Evolutionary conservation across 495 filamentous ascomycete species (phyloP), one percentile per base, ranked within the genome.

Genomic region (Talaromyces stipitatus): DNA sequence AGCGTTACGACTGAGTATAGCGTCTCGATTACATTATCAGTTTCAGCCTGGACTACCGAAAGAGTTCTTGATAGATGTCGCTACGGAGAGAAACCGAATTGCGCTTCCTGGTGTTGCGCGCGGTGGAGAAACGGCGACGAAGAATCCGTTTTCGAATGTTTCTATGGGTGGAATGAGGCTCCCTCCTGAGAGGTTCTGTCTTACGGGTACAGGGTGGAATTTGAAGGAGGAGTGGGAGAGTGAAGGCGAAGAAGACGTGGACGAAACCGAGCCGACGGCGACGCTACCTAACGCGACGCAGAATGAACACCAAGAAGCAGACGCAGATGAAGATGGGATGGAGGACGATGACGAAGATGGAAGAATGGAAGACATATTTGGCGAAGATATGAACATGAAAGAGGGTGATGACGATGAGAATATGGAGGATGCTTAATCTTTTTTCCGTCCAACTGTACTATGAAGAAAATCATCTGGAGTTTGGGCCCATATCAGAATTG

Each of bases 171-270:
- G 94, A 12, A 82, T 94, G 56, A 77, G 91, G 45, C 71, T 98
- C 61, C 94, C 94, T 33, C 86, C 87, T 56, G 94, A 98, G 82
- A 78, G 89, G 66, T 97, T 95, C 66, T 92, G 92, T 60, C 75
- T 96, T 54, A 95, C 86, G 26, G 94, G 94, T 0, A 77, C 82
- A 16, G 84, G 84, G 57, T 98, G 94, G 94, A 82, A 84, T 33
- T 66, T 97, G 72, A 84, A 82, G 67, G 89, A 91, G 51, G 82
- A 85, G 55, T 95, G 89, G 89, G 81, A 82, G 59, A 81, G 80
- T 48, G 78, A 81, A 33, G 83, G 81, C 1, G 83, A 79, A 53
- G 82, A 79, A 45, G 77, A 77, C 33, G 74, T 78, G 53, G 70
- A 71, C 60, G 70, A 53, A 23, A 51, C 57, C 30, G 66, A 66